Percentiles rank a stretch among this genome's conserved stretches.
Evolutionary conservation across 2,329 filamentous ascomycete species (phyloP).

Genomic region (Ramularia collo-cygni): DNA sequence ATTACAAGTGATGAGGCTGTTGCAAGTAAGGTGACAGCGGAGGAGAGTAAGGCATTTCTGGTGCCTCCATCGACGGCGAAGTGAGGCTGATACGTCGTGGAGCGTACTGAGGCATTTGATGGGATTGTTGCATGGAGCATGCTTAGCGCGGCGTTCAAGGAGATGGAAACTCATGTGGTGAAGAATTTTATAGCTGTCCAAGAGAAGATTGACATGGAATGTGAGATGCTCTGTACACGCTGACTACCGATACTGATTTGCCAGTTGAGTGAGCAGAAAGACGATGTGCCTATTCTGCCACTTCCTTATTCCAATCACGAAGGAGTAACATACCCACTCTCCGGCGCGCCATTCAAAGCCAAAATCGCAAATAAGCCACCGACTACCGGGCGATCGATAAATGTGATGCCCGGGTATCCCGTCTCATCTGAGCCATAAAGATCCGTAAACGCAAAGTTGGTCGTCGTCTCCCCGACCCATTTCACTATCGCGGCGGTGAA

Average conservation of each 20-base stretch:
- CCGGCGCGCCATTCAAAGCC: constrained; percentile 28
- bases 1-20: constrained; percentile 60
- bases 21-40: constrained; percentile 57
- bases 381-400: constrained; percentile 46
- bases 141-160: no score
- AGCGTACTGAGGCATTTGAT: no score
- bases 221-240: no score
- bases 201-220: no score
- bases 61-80: constrained; percentile 3
- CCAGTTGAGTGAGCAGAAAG: no score
- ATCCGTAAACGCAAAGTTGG: constrained; percentile 45
- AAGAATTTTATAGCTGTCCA: no score
- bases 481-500: constrained; percentile 43
- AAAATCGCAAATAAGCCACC: constrained; percentile 47
- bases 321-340: constrained; percentile 8
- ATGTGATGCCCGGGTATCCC: constrained; percentile 28
- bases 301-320: no score
- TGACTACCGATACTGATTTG: no score
- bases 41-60: constrained; percentile 53
- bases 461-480: constrained; percentile 45
- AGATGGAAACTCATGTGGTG: no score
- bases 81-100: no score
- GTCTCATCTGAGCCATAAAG: constrained; percentile 45
- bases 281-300: no score
- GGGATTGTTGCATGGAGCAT: no score